Evolutionary conservation across 139 green algal species (phyloP), one percentile per base, ranked within the genome.

Genomic region (Chlorella ohadii): DNA sequence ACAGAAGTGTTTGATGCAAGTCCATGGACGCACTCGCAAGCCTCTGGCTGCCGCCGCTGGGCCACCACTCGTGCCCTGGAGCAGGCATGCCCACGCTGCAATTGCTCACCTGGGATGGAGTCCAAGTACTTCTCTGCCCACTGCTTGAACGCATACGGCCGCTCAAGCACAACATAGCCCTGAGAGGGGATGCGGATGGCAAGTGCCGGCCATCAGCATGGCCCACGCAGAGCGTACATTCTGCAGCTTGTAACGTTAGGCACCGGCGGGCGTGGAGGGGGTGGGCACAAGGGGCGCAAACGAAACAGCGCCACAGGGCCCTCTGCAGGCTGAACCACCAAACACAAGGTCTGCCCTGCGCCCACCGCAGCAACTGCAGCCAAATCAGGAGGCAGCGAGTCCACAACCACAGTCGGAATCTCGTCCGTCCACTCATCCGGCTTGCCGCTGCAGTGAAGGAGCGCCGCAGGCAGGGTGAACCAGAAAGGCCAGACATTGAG

Each of bases 331-430:
- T 11, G 6, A 55, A 55, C 44, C 44, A 55, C 44, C 44, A 55
- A 55, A 11, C 44, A 55, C 44, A 55, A 11, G 7, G 7, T 11
- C 11, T 11, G 7, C 44, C 6, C 11, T 11, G 51, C 51, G 51
- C 51, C 51, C 51, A 59, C 51, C 51, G 51, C 51, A 59, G 51
- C 51, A 9, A 59, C 51, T 9, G 27, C 63, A 12, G 63, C 13
- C 27, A 71, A 31, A 31, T 71, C n/a, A 31, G 34, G 27, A 6
- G 91, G 91, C 68, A 94, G 66, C 41, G 74, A 71, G 31, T 94
- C 80, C 31, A 96, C 94, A 56, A 96, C 88, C 11, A 94, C 86
- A 1, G 93, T 97, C 16, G 94, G 94, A 55, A 97, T 96, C 77
- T 95, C 91, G 28, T 93, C 87, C 90, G 94, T 94, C 31, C 89